Percentiles rank a stretch among this genome's conserved stretches.
Evolutionary conservation across 2,329 filamentous ascomycete species (phyloP).

Genomic region (Thelonectria olida): DNA sequence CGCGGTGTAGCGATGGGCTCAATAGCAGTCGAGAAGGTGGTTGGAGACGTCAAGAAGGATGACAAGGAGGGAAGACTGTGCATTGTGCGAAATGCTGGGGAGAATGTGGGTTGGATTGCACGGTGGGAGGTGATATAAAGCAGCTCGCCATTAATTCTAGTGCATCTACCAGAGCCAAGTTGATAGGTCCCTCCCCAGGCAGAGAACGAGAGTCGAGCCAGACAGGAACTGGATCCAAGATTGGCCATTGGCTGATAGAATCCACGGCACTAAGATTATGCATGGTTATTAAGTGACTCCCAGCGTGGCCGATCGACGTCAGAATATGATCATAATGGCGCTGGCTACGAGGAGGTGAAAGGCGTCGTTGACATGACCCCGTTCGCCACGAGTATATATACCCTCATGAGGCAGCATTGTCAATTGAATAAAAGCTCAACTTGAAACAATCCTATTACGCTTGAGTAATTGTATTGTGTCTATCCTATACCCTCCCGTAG

Average conservation of each 20-base stretch:
- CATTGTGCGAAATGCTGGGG: constrained; percentile 83
- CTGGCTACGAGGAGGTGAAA: constrained; percentile 24
- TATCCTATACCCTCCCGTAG: too few relatives aligned
- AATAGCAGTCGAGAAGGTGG: constrained; percentile 68
- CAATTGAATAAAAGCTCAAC: not conserved
- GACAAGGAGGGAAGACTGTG: constrained; percentile 67
- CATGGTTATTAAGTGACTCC: not conserved
- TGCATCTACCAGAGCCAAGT: too few relatives aligned
- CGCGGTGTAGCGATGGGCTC: constrained; percentile 79
- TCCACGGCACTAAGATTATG: constrained; percentile 11
- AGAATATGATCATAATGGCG: not conserved
- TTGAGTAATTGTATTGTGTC: too few relatives aligned
- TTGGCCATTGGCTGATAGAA: not conserved
- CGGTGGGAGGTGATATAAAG: constrained; percentile 74
- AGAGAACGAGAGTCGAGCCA: not conserved
- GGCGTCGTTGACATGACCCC: constrained; percentile 42
- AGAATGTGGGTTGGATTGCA: constrained; percentile 80
- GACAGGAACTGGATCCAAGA: not conserved
- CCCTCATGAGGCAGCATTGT: not conserved
- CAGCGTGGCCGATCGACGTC: not conserved
- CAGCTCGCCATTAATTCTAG: not conserved
- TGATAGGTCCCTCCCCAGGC: not conserved
- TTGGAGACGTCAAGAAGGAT: constrained; percentile 45
- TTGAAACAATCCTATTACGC: too few relatives aligned
- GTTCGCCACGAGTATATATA: constrained; percentile 24